These are phyloP conservation scores for Corrigiola litoralis DNA, from an alignment of 179 eudicot genomes.

Conservation along the genomic window DNA sequence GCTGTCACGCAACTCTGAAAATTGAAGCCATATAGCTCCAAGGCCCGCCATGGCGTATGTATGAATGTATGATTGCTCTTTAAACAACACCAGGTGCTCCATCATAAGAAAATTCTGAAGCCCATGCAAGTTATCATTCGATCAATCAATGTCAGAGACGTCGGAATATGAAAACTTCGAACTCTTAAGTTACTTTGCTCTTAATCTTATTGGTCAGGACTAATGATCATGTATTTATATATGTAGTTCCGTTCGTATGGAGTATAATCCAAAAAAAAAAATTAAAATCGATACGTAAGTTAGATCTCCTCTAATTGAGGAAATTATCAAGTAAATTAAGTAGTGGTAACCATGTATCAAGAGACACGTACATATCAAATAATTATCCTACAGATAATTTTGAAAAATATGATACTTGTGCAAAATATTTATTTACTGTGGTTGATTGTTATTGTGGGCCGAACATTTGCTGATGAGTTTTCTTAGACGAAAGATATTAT, in stretches of 20 bases:
- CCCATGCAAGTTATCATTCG: too few species aligned
- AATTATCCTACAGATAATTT: not conserved
- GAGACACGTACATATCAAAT: slow-evolving; percentile 6
- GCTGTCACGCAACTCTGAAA: not conserved
- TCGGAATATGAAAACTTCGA: too few species aligned
- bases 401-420: not conserved
- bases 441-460: slow-evolving; percentile 2
- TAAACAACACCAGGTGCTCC: too few species aligned
- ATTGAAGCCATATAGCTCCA: not conserved
- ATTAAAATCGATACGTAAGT: too few species aligned
- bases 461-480: not conserved
- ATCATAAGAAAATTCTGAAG: too few species aligned
- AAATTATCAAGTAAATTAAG: not conserved
- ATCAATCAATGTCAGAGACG: too few species aligned
- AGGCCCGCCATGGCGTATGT: not conserved
- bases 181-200: too few species aligned
- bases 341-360: not conserved
- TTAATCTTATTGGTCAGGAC: too few species aligned
- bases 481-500: slow-evolving; percentile 5
- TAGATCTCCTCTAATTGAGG: not conserved
- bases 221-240: too few species aligned
- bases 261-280: too few species aligned
- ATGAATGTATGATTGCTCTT: too few species aligned
- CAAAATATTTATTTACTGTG: not conserved
- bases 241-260: too few species aligned